A percentile compares a stretch with the other conserved stretches of the same genome.
phyloP scores from a whole-genome alignment of 2,329 filamentous ascomycete species.

The Aureobasidium leucospermi region DNA sequence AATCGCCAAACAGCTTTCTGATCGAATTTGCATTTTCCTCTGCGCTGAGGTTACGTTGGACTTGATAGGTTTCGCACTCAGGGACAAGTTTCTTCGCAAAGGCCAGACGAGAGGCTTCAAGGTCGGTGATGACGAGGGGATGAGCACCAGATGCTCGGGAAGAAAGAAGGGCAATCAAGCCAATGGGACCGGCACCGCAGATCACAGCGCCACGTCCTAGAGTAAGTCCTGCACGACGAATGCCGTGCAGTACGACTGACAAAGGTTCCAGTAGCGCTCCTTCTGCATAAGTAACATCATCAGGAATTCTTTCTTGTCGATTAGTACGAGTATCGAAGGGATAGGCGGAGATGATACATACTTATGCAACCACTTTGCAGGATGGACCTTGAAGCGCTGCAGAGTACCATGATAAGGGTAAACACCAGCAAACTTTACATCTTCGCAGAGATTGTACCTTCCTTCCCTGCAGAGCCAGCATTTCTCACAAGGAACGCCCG shows the following conservation, averaged over 20 bases:
- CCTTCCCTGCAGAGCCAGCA: constrained; percentile 65
- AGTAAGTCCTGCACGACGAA: constrained; percentile 28
- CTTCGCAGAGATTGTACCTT: constrained; percentile 79
- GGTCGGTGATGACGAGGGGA: constrained; percentile 77
- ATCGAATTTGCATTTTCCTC: constrained; percentile 23
- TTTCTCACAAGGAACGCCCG: constrained; percentile 55
- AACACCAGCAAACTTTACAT: constrained; percentile 84
- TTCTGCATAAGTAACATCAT: constrained; percentile 67
- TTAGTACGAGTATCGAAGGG: constrained; percentile 42
- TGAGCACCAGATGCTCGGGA: constrained; percentile 59
- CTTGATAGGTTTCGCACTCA: constrained; percentile 22
- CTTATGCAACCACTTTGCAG: constrained; percentile 84
- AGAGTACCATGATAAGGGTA: constrained; percentile 84
- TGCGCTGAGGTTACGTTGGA: constrained; percentile 19
- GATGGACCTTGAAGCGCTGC: constrained; percentile 73
- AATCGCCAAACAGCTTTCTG: constrained; percentile 20
- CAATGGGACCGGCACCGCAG: constrained; percentile 58
- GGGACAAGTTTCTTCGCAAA: constrained; percentile 64
- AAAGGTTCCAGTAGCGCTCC: constrained; percentile 74
- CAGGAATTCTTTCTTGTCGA: constrained; percentile 49
- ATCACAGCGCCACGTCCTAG: constrained; percentile 39
- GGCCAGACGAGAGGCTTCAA: constrained; percentile 67
- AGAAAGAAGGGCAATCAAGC: constrained; percentile 50
- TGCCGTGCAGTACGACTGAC: constrained; percentile 42
- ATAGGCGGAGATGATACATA: constrained; percentile 27